These are phyloP conservation scores for Cytospora schulzeri DNA, from an alignment of 2,329 filamentous ascomycete genomes.

Conservation along the genomic window DNA sequence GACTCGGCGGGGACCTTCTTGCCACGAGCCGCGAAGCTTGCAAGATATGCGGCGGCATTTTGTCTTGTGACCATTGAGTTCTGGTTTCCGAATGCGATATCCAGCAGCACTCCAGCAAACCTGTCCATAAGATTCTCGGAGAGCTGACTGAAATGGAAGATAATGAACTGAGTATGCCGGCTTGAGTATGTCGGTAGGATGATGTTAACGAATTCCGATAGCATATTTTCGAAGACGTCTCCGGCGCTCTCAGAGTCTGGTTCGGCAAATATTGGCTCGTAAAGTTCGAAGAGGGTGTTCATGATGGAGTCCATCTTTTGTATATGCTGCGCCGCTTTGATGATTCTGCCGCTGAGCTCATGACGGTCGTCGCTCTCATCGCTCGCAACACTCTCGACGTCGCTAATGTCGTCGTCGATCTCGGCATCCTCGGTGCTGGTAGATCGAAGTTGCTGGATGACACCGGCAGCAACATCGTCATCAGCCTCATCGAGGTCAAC, in stretches of 20 bases:
- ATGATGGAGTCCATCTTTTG: conserved; percentile 90
- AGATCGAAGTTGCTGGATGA: conserved; percentile 56
- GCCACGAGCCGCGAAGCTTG: conserved; percentile 90
- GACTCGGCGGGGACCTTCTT: conserved; percentile 75
- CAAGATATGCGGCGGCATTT: conserved; percentile 86
- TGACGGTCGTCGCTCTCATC: conserved; percentile 66
- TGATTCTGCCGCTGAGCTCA: conserved; percentile 64
- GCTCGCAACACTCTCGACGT: conserved; percentile 70
- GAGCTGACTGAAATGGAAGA: conserved; percentile 92
- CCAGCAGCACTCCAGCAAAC: conserved; percentile 78
- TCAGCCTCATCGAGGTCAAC: conserved; percentile 90
- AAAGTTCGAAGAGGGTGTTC: conserved; percentile 83
- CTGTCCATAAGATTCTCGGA: conserved; percentile 77
- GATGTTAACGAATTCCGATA: conserved; percentile 83
- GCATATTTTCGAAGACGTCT: conserved; percentile 74
- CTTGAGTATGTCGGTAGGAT: conserved; percentile 80
- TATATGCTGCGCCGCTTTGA: conserved; percentile 77
- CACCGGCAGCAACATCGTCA: conserved; percentile 78
- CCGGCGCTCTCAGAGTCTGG: conserved; percentile 70
- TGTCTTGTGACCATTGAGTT: conserved; percentile 76
- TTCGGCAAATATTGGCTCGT: conserved; percentile 70
- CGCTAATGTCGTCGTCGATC: conserved; percentile 59
- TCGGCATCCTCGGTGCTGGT: conserved; percentile 47
- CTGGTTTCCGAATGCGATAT: conserved; percentile 70
- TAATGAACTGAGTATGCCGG: conserved; percentile 60